Percentiles rank a stretch among this genome's conserved stretches.
Evolutionary conservation across 257 asterid species (phyloP).

Genomic region (Anisodus acutangulus): DNA sequence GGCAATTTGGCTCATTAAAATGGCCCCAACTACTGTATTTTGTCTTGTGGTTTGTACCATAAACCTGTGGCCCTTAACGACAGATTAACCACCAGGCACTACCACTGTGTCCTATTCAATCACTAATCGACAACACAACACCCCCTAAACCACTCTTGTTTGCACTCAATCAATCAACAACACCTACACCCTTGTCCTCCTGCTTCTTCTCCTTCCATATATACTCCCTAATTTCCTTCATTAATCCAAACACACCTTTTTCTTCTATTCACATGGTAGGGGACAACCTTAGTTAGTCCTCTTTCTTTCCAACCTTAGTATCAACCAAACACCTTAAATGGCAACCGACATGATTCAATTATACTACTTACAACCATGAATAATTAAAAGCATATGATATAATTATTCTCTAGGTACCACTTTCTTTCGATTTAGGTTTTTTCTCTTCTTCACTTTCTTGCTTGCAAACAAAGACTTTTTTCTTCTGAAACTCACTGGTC

Average conservation of each 20-base stretch:
- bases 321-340: neutral
- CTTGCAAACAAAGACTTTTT: neutral
- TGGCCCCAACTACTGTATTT: neutral
- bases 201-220: neutral
- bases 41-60: neutral
- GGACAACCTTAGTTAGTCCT: neutral
- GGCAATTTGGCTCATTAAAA: neutral
- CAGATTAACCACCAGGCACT: slow-evolving; percentile 31
- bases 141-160: slow-evolving; percentile 27
- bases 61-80: slow-evolving; percentile 35
- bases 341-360: neutral
- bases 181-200: neutral
- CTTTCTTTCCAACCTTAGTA: neutral
- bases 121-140: slow-evolving; percentile 54
- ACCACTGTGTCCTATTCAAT: slow-evolving; percentile 37
- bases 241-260: neutral
- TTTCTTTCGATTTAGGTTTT: neutral
- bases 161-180: slow-evolving; percentile 9
- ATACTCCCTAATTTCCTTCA: neutral
- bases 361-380: neutral
- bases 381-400: neutral
- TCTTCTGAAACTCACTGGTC: neutral
- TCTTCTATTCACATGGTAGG: neutral
- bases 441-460: neutral
- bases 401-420: neutral